phyloP scores from a whole-genome alignment of 148 eudicot species.

The Rhododendron mucronatum region DNA sequence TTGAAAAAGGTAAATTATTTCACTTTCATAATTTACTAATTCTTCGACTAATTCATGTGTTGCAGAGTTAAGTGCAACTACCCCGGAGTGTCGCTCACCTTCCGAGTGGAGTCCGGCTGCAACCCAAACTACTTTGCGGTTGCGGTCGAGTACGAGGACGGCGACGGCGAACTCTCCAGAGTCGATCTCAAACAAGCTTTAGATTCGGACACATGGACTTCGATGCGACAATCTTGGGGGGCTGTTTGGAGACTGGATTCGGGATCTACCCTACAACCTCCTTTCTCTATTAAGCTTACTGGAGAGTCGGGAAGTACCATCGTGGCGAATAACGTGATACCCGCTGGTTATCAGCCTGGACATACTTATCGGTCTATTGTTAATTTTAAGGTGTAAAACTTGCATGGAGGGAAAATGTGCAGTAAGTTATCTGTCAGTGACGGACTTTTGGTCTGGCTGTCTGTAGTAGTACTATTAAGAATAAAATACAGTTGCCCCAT shows the following conservation, averaged over 20 bases:
- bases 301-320: conserved; percentile 10
- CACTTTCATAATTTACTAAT: too few relatives aligned
- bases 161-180: conserved; percentile 20
- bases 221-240: conserved; percentile 32
- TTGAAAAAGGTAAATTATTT: too few relatives aligned
- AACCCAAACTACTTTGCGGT: conserved; percentile 29
- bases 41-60: neutral
- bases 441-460: neutral
- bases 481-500: neutral
- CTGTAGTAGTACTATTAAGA: neutral
- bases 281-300: conserved; percentile 28
- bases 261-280: neutral
- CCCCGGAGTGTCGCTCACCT: conserved; percentile 10
- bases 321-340: conserved; percentile 26
- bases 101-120: conserved; percentile 18
- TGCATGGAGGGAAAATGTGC: too few relatives aligned
- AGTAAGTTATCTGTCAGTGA: neutral
- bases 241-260: conserved; percentile 22
- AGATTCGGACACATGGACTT: conserved; percentile 15
- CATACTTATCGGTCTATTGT: conserved; percentile 18
- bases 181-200: conserved; percentile 20
- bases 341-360: conserved; percentile 24
- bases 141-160: conserved; percentile 14
- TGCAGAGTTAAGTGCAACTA: conserved; percentile 29
- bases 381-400: conserved; percentile 11